Conservation (phyloP, 495 filamentous ascomycete genomes). For the Penicillium coprophilum region DNA sequence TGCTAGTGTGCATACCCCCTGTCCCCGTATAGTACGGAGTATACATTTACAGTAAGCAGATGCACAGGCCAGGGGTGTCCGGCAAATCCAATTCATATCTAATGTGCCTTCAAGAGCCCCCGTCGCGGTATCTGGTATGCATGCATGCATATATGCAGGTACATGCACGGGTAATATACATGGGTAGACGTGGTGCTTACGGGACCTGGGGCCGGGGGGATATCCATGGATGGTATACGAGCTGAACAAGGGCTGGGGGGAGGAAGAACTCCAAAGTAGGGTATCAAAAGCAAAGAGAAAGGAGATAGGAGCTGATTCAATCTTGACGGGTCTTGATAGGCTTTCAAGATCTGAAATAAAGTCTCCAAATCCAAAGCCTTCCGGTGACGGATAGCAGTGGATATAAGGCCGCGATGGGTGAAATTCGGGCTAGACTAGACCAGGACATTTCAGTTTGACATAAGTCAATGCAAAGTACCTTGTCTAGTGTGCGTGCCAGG, state of each 20-base stretch:
- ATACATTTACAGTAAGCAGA: background rate
- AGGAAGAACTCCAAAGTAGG: background rate
- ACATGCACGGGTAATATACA: slow-evolving; percentile 20
- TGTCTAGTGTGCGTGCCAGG: background rate
- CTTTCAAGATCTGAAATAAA: background rate
- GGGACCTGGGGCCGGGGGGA: background rate
- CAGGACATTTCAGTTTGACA: background rate
- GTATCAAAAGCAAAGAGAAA: background rate
- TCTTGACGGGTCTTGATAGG: background rate
- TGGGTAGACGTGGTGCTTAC: slow-evolving; percentile 3
- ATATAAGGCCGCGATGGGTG: slow-evolving; percentile 1
- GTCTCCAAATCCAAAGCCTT: background rate
- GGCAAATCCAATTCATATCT: background rate
- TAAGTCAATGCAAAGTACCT: background rate
- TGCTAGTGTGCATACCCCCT: background rate
- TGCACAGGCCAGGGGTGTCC: background rate
- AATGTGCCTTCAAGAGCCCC: background rate
- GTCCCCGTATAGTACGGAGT: background rate
- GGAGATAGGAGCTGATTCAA: background rate
- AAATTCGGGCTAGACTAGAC: background rate
- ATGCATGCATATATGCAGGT: slow-evolving; percentile 31
- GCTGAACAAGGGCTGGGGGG: background rate
- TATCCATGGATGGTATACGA: background rate
- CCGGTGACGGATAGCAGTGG: background rate
- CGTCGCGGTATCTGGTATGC: slow-evolving; percentile 6